Evolutionary conservation across 352 stramenopile species (phyloP), one percentile per base, ranked within the genome.

Genomic region (Pelagophyceae sp.): DNA sequence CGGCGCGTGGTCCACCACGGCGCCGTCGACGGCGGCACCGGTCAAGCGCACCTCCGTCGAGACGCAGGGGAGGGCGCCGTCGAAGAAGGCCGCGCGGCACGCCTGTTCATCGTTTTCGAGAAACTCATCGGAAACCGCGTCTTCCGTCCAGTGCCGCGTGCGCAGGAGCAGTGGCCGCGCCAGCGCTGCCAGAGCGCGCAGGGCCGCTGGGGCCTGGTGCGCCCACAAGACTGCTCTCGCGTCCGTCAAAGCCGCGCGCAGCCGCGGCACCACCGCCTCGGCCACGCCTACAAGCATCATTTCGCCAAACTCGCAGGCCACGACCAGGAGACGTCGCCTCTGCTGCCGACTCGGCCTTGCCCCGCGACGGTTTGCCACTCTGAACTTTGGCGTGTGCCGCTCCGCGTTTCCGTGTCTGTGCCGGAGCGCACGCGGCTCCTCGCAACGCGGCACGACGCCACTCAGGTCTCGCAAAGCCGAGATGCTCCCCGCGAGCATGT

Each of bases 181-280:
- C 31, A 72, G n/a, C 19, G 64, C 64, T 3, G 64, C 64, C 6
- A 72, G 64, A 32, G 32, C 31, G 32, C 64, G 64, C 19, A 72
- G 64, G 32, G 64, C 64, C 64, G 64, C 64, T 15, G 64, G 64
- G 15, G 64, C 64, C 64, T 72, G 64, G 64, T 72, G 64, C 19
- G 64, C 32, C 64, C 64, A 72, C 19, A 72, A 11, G 31, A 50
- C 64, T 19, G 64, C 31, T 23, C 45, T 11, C 64, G 11, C 64
- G 32, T 51, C 64, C 31, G 37, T 32, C 6, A 72, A 40, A 19
- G 64, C 64, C 29, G 64, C 64, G 6, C 64, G 15, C 11, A 72
- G 29, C 64, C 15, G 15, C 32, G 64, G 64, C 19, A 72, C 64
- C 19, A 38, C 20, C 19, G 35, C 64, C 32, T 72, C 64, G 64